Conservation (phyloP, 345 rosid genomes). For the Euphorbia tirucalli region DNA sequence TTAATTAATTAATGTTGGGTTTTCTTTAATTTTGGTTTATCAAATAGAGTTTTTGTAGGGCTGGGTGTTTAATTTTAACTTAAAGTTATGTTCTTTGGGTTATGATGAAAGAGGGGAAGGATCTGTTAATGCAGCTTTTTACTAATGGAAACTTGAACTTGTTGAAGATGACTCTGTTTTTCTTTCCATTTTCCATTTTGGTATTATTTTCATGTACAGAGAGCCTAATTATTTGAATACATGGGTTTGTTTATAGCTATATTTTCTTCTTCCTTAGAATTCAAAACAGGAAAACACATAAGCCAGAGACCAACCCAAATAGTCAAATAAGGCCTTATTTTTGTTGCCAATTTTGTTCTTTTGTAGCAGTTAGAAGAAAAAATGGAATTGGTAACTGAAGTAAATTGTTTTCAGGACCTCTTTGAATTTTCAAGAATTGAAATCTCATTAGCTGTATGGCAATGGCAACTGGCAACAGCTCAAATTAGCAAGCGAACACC, state of each 20-base stretch:
- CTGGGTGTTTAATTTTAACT: not conserved
- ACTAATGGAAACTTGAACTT: not conserved
- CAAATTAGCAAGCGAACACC: not conserved
- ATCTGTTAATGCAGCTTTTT: conserved; percentile 5
- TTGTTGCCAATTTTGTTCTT: no score
- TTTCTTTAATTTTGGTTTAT: not conserved
- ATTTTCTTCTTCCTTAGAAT: no score
- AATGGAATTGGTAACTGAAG: no score
- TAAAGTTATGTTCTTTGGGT: not conserved
- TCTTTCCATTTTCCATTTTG: no score
- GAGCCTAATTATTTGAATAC: not conserved
- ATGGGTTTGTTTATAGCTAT: no score
- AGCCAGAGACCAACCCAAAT: no score
- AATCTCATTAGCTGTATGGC: not conserved
- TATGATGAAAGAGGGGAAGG: not conserved
- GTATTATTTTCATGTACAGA: not conserved
- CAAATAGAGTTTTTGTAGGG: no score
- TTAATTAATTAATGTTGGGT: no score
- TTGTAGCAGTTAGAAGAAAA: no score
- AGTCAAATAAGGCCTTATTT: no score
- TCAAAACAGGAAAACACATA: no score
- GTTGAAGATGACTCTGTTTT: not conserved
- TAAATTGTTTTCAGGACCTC: no score
- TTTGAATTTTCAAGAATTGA: not conserved
- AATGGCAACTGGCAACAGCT: not conserved